These are phyloP conservation scores for Trichothecium roseum DNA, from an alignment of 2,329 filamentous ascomycete species.

Conservation along the genomic window DNA sequence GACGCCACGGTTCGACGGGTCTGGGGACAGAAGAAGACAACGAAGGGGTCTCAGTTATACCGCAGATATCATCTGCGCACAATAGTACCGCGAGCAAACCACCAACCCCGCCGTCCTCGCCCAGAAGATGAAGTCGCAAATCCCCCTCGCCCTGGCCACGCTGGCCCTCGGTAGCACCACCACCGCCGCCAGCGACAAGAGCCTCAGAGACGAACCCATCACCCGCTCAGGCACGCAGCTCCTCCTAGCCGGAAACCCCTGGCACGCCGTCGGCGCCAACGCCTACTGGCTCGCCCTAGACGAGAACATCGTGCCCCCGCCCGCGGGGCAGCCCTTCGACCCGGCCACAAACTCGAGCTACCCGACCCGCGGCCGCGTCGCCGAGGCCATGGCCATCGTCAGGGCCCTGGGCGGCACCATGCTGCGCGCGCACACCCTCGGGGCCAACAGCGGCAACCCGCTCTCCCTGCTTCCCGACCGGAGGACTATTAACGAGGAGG, in stretches of 20 bases:
- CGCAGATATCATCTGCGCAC: too few relatives aligned
- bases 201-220: too few relatives aligned
- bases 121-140: too few relatives aligned
- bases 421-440: conserved; percentile 34
- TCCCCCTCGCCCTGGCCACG: too few relatives aligned
- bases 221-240: conserved; percentile 2
- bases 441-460: conserved; percentile 35
- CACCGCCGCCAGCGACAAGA: too few relatives aligned
- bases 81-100: too few relatives aligned
- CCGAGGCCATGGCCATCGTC: conserved; percentile 33
- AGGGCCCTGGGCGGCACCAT: conserved; percentile 32
- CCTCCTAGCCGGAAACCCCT: conserved; percentile 23
- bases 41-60: too few relatives aligned
- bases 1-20: too few relatives aligned
- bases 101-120: too few relatives aligned
- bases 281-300: conserved; percentile 40
- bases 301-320: conserved; percentile 34
- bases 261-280: conserved; percentile 36
- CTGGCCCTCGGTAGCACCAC: too few relatives aligned
- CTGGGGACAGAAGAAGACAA: too few relatives aligned
- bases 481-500: conserved; percentile 28
- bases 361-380: conserved; percentile 32
- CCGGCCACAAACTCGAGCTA: conserved; percentile 31
- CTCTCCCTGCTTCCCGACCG: conserved; percentile 30
- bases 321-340: conserved; percentile 33